A percentile compares a stretch with the other conserved stretches of the same genome.
Conservation (phyloP, 768 basidiomycete species). For the Hemileccinum impolitum region DNA sequence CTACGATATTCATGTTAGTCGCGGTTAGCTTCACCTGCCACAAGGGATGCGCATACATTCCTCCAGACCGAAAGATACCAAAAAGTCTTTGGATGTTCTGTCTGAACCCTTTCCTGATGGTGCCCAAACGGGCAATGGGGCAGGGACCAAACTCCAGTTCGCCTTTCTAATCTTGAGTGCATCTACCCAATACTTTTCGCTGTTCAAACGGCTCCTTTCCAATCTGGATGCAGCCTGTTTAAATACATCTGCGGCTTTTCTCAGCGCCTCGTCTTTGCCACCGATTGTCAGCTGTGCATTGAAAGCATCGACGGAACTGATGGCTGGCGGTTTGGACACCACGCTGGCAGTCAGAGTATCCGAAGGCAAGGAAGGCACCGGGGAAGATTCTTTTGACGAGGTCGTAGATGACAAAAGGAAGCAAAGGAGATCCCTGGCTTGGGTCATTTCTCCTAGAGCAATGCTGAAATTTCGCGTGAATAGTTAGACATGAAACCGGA, state of each 20-base stretch:
- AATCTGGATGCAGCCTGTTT: constrained; percentile 66
- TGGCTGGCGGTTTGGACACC: constrained; percentile 63
- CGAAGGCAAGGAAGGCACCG: constrained; percentile 28
- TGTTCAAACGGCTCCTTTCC: constrained; percentile 55
- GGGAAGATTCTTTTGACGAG: constrained; percentile 31
- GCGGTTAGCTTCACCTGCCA: background rate
- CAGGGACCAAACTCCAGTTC: constrained; percentile 80
- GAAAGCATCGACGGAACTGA: constrained; percentile 66
- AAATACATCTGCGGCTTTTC: constrained; percentile 71
- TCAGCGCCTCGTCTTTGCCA: constrained; percentile 75
- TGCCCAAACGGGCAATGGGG: constrained; percentile 70
- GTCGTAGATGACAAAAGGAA: constrained; percentile 47
- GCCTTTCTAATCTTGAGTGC: constrained; percentile 71
- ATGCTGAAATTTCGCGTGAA: constrained; percentile 42
- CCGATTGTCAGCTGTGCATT: constrained; percentile 71
- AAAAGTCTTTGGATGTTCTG: constrained; percentile 76
- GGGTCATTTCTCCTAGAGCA: constrained; percentile 76
- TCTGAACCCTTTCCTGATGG: constrained; percentile 74
- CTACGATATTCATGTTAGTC: constrained; percentile 36
- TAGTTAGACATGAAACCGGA: background rate
- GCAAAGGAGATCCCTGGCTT: constrained; percentile 67
- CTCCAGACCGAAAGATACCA: constrained; percentile 77
- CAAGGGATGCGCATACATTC: constrained; percentile 55
- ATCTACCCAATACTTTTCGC: constrained; percentile 79
- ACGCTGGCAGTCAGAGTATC: constrained; percentile 55